Percentiles rank a stretch among this genome's conserved stretches.
These are phyloP conservation scores for Tremella fuciformis DNA, from an alignment of 768 basidiomycete genomes.

Conservation along the genomic window DNA sequence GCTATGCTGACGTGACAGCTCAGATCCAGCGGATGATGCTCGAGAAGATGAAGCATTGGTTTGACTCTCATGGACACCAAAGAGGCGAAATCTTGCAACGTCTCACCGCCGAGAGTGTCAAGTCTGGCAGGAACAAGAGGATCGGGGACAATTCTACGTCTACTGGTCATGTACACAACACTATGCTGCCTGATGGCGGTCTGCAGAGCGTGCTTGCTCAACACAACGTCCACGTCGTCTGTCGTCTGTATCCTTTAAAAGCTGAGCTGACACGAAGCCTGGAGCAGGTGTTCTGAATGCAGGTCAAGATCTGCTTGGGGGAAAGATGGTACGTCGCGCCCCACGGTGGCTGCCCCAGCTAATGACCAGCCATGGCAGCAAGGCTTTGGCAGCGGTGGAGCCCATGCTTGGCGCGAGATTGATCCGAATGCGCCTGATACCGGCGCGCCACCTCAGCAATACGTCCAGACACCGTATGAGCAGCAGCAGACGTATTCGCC, in stretches of 20 bases:
- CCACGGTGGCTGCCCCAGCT: slow-evolving; percentile 1
- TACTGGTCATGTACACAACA: slow-evolving; percentile 45
- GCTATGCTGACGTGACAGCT: slow-evolving; percentile 18
- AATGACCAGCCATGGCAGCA: slow-evolving; percentile 45
- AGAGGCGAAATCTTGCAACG: slow-evolving; percentile 43
- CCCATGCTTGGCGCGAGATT: slow-evolving; percentile 46
- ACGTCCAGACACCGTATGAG: too few species aligned
- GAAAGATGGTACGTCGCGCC: slow-evolving; percentile 41
- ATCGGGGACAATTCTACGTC: slow-evolving; percentile 38
- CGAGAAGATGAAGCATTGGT: slow-evolving; percentile 40
- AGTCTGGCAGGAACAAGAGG: slow-evolving; percentile 41
- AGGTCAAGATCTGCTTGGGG: slow-evolving; percentile 47
- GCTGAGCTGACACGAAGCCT: slow-evolving; percentile 26
- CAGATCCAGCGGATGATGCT: slow-evolving; percentile 46
- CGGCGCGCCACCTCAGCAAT: background rate
- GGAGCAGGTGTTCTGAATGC: slow-evolving; percentile 47
- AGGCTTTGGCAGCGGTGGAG: slow-evolving; percentile 49
- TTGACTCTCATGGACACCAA: slow-evolving; percentile 32
- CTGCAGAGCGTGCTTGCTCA: slow-evolving; percentile 46
- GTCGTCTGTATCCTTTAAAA: slow-evolving; percentile 4
- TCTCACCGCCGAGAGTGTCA: slow-evolving; percentile 41
- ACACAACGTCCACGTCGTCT: slow-evolving; percentile 49
- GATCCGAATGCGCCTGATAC: slow-evolving; percentile 15
- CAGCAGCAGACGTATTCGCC: too few species aligned
- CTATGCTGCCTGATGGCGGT: slow-evolving; percentile 42